phyloP scores from a whole-genome alignment of 371 early-diverging fungal species.

The Lichtheimia ramosa region DNA sequence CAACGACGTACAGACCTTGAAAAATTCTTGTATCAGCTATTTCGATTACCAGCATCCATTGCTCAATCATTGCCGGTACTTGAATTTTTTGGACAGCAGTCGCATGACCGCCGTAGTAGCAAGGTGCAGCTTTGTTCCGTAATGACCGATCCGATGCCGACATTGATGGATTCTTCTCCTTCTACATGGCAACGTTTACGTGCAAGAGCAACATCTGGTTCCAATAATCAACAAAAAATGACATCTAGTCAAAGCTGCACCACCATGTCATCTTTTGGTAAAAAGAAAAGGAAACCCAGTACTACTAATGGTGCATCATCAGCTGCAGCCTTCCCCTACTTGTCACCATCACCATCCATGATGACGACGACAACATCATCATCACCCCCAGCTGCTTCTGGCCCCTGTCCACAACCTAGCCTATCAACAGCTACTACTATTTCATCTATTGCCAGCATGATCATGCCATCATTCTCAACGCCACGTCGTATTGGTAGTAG shows the following conservation, averaged over 20 bases:
- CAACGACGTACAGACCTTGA: slow-evolving; percentile 26
- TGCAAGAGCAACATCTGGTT: too few relatives aligned
- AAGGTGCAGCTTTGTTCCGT: slow-evolving; percentile 1
- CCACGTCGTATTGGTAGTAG: not conserved
- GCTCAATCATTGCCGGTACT: slow-evolving; percentile 25
- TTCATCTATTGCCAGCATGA: not conserved
- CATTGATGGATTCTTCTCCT: not conserved
- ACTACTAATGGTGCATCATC: too few relatives aligned
- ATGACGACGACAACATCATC: slow-evolving; percentile 5
- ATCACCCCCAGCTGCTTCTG: not conserved
- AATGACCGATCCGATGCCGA: not conserved
- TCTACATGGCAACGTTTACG: not conserved
- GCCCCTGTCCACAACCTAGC: too few relatives aligned
- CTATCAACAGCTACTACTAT: not conserved
- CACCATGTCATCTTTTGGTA: too few relatives aligned
- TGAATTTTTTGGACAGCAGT: slow-evolving; percentile 35
- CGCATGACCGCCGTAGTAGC: slow-evolving; percentile 14
- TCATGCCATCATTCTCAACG: slow-evolving; percentile 4
- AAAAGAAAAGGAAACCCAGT: too few relatives aligned
- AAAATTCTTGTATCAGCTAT: slow-evolving; percentile 21
- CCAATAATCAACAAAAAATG: not conserved
- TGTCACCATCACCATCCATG: too few relatives aligned
- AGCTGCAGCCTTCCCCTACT: too few relatives aligned
- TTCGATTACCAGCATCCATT: slow-evolving; percentile 20
- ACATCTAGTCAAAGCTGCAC: not conserved